phyloP scores from a whole-genome alignment of 306 rosid species.

The Fragaria vesca region DNA sequence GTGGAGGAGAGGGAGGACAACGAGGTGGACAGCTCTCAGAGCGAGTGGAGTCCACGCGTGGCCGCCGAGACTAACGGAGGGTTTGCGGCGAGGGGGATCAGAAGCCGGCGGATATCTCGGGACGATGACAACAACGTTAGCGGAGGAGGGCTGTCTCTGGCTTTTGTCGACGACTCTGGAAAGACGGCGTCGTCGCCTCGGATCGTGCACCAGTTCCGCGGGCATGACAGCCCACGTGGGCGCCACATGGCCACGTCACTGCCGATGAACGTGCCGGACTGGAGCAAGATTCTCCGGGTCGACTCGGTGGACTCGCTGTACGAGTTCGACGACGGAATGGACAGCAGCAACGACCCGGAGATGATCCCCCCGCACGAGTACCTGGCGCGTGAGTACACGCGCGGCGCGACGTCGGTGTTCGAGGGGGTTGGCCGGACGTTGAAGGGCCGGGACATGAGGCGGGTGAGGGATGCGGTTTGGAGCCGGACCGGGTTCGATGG shows the following conservation, averaged over 20 bases:
- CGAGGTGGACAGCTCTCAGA: conserved; percentile 4
- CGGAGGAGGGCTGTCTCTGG: conserved; percentile 77
- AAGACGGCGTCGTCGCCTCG: conserved; percentile 38
- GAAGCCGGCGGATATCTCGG: conserved; percentile 32
- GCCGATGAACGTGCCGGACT: conserved; percentile 94
- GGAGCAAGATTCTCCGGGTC: conserved; percentile 95
- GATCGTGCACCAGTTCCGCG: conserved; percentile 72
- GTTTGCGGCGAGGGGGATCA: background rate
- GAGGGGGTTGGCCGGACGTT: conserved; percentile 95
- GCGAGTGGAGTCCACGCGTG: conserved; percentile 34
- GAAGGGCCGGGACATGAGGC: conserved; percentile 91
- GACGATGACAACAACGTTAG: conserved; percentile 33
- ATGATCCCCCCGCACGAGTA: conserved; percentile 95
- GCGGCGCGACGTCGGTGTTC: conserved; percentile 80
- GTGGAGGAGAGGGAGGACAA: conserved; percentile 23
- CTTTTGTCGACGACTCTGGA: conserved; percentile 52
- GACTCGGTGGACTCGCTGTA: conserved; percentile 75
- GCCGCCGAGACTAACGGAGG: conserved; percentile 27
- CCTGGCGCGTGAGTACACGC: conserved; percentile 66
- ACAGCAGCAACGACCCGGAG: conserved; percentile 56
- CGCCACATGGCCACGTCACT: conserved; percentile 67
- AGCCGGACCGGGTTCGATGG: conserved; percentile 96
- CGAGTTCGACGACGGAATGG: conserved; percentile 37
- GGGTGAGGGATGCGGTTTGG: conserved; percentile 97
- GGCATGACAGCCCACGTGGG: conserved; percentile 47